These are phyloP conservation scores for Ascochyta koolunga DNA, from an alignment of 2,329 filamentous ascomycete species.

Conservation along the genomic window DNA sequence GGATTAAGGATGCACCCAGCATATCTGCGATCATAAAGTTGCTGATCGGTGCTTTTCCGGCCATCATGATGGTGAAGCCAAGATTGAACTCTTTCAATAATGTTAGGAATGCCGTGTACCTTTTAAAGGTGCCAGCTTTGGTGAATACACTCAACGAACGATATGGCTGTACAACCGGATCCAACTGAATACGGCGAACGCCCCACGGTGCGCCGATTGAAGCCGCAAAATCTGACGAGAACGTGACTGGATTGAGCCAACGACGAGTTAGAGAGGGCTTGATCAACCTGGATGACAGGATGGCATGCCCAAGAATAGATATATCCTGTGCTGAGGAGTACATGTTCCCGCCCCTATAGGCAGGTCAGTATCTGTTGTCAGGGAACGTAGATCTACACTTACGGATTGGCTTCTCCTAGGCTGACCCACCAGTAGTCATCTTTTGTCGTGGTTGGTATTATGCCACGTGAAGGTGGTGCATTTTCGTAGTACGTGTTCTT, in stretches of 20 bases:
- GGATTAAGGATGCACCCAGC: conserved; percentile 23
- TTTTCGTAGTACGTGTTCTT: conserved; percentile 45
- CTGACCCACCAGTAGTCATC: conserved; percentile 30
- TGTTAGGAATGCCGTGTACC: conserved; percentile 49
- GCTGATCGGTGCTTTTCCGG: conserved; percentile 30
- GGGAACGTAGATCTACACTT: neutral
- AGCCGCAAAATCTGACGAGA: conserved; percentile 42
- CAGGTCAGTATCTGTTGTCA: neutral
- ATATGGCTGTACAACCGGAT: conserved; percentile 8
- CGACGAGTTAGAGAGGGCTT: conserved; percentile 42
- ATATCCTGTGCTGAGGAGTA: conserved; percentile 48
- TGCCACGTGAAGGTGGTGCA: conserved; percentile 28
- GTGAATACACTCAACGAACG: conserved; percentile 46
- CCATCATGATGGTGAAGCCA: conserved; percentile 50
- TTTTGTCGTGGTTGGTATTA: conserved; percentile 46
- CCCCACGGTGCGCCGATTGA: conserved; percentile 49
- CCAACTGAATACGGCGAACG: conserved; percentile 40
- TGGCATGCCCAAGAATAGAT: conserved; percentile 46
- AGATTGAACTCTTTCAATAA: conserved; percentile 54
- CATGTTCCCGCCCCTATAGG: conserved; percentile 34
- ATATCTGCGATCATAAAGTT: conserved; percentile 14
- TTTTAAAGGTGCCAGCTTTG: conserved; percentile 53
- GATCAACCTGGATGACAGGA: conserved; percentile 49
- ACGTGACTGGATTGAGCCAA: conserved; percentile 52
- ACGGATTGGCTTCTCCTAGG: conserved; percentile 31